Evolutionary conservation across 352 stramenopile species (phyloP).

Genomic region (Globisporangium lucens): DNA sequence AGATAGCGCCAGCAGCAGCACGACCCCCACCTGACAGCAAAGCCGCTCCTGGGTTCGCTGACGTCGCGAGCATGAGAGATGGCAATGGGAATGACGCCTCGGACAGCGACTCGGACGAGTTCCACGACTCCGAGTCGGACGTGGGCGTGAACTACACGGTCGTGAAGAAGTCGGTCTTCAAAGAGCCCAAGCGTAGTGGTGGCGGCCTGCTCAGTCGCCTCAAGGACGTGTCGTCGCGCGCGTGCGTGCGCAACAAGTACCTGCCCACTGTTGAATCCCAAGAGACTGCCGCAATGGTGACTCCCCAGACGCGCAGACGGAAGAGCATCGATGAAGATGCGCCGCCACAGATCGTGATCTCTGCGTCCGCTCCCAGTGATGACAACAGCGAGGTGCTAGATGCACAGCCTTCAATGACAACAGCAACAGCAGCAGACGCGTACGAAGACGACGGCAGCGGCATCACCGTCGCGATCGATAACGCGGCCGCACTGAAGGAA

Average conservation of each 20-base stretch:
- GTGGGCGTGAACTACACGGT: slow-evolving; percentile 25
- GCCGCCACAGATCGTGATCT: slow-evolving; percentile 16
- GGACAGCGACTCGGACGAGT: slow-evolving; percentile 21
- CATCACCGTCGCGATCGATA: slow-evolving; percentile 50
- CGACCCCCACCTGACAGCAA: neutral
- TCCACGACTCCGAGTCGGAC: slow-evolving; percentile 22
- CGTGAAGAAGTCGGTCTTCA: slow-evolving; percentile 74
- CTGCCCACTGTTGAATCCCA: slow-evolving; percentile 2
- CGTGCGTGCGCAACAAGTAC: slow-evolving; percentile 28
- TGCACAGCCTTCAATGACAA: neutral
- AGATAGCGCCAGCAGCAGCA: neutral
- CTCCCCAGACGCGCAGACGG: neutral
- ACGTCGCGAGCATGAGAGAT: neutral
- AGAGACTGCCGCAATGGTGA: neutral
- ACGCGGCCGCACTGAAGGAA: neutral
- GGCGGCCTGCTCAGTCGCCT: slow-evolving; percentile 31
- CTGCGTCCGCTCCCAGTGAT: neutral
- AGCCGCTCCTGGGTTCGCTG: neutral
- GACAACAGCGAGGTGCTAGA: neutral
- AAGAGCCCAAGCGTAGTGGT: slow-evolving; percentile 20
- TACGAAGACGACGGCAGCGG: slow-evolving; percentile 31
- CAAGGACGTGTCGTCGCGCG: slow-evolving; percentile 23
- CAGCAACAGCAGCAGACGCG: neutral
- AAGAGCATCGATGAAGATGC: neutral
- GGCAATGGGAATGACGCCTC: neutral